A percentile compares a stretch with the other conserved stretches of the same genome.
Evolutionary conservation across 441 rosid species (phyloP).

Genomic region (Pelargonium myrrhifolium): DNA sequence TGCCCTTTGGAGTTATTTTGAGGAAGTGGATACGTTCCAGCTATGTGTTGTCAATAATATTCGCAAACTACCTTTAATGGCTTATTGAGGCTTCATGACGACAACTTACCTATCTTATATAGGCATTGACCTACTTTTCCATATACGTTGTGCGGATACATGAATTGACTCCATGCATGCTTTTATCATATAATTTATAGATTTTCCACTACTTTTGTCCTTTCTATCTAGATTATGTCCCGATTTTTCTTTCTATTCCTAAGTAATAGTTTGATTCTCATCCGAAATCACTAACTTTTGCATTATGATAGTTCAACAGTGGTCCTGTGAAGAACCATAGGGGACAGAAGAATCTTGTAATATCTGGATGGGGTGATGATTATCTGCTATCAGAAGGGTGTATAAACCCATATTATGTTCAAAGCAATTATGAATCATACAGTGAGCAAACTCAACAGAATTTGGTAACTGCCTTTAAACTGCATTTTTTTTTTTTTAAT

Average conservation of each 20-base stretch:
- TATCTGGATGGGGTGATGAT: slow-evolving; percentile 90
- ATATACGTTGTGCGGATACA: background rate
- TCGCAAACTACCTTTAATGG: background rate
- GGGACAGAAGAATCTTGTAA: slow-evolving; percentile 87
- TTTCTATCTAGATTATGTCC: background rate
- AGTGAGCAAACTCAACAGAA: slow-evolving; percentile 64
- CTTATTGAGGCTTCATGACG: background rate
- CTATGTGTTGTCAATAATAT: background rate
- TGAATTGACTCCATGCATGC: background rate
- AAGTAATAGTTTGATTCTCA: background rate
- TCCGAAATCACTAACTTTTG: slow-evolving; percentile 12
- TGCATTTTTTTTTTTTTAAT: slow-evolving; percentile 15
- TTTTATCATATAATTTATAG: background rate
- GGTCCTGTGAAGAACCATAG: slow-evolving; percentile 67
- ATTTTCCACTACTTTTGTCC: background rate
- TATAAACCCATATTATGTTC: slow-evolving; percentile 59
- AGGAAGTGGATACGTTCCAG: background rate
- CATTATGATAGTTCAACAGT: slow-evolving; percentile 36
- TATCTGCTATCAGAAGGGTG: slow-evolving; percentile 59
- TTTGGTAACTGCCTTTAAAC: slow-evolving; percentile 43
- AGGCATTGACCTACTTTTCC: background rate
- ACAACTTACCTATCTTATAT: background rate
- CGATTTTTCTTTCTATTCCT: slow-evolving; percentile 4
- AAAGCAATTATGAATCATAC: slow-evolving; percentile 53
- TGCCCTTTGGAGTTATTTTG: background rate